Evolutionary conservation across 2,329 filamentous ascomycete species (phyloP), one percentile per base, ranked within the genome.

Genomic region (Ophiostoma perfectum): DNA sequence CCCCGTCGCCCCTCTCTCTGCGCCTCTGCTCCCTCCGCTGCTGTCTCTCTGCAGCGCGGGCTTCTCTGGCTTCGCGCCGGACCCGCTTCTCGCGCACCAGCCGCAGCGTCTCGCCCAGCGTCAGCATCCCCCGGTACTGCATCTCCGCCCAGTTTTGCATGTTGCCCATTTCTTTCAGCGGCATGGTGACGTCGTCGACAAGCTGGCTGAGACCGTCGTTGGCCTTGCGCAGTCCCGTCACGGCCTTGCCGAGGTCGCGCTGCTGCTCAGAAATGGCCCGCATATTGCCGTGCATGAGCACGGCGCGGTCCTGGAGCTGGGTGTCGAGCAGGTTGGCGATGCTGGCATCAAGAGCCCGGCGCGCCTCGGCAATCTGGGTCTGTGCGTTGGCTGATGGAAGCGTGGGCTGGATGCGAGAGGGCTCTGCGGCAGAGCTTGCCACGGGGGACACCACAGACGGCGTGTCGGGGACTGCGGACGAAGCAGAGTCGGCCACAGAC

Each of bases 141-240:
- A 93, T 86, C 83, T 95, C 91, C 36, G 91, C 90, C 91, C 91
- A 95, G 77, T 93, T 93, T 81, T 94, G 90, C 75, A 94, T 85
- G 75, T 93, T 88, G 38, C 91, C 90, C 70, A 93, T 81, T 81
- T 93, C 90, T 79, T 93, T 93, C 70, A 94, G 80, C 74, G 83
- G 83, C 72, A 83, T 83, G 63, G 85, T 84, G 47, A 88, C 88
- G 69, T 82, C 83, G 72, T 85, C 84, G 5, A 87, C 87, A 73
- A 91, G 81, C 72, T 84, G 84, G 72, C 86, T 84, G 75, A 91
- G 83, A 77, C 86, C 84, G 70, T 88, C 86, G 74, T 84, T 88
- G 76, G 92, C 88, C 72, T 83, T 83, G 65, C 83, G 80, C 76
- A 93, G 78, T 2, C 77, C 83, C 1, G 81, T 83, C 5, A 88